Evolutionary conservation across 2,329 filamentous ascomycete species (phyloP).

Genomic region (Beauveria rudraprayagi): DNA sequence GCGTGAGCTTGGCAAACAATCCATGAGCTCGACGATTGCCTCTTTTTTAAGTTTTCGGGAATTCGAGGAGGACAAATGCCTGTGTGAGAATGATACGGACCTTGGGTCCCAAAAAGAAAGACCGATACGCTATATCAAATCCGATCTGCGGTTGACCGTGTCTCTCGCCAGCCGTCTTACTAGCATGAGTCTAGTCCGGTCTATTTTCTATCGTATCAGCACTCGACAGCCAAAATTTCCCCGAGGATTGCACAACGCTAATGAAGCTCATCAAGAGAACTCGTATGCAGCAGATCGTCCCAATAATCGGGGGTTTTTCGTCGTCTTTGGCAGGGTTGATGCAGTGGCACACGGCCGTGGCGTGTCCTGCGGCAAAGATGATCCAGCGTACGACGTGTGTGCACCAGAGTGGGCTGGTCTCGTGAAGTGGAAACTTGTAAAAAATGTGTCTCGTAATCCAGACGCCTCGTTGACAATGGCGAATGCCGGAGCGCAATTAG

Average conservation of each 20-base stretch:
- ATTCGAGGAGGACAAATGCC: background rate
- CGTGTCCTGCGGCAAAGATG: background rate
- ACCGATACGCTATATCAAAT: background rate
- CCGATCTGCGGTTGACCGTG: background rate
- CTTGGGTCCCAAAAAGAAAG: background rate
- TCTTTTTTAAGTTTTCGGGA: background rate
- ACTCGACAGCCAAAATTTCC: background rate
- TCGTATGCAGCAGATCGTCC: background rate
- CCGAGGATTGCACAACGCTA: background rate
- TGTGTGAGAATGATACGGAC: background rate
- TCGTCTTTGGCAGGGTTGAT: background rate
- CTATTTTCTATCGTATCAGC: background rate
- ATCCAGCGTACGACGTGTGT: background rate
- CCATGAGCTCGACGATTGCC: background rate
- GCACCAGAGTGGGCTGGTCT: background rate
- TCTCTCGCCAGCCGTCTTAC: background rate
- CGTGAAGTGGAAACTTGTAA: background rate
- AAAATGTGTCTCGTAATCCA: background rate
- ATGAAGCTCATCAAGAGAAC: background rate
- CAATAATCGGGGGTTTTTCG: background rate
- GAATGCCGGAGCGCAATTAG: background rate
- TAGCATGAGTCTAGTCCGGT: background rate
- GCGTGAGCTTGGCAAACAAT: slow-evolving; percentile 4
- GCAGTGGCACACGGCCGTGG: background rate
- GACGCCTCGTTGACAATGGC: background rate